Conservation (phyloP, 1,139 yeast species). For the Candida albicans region DNA sequence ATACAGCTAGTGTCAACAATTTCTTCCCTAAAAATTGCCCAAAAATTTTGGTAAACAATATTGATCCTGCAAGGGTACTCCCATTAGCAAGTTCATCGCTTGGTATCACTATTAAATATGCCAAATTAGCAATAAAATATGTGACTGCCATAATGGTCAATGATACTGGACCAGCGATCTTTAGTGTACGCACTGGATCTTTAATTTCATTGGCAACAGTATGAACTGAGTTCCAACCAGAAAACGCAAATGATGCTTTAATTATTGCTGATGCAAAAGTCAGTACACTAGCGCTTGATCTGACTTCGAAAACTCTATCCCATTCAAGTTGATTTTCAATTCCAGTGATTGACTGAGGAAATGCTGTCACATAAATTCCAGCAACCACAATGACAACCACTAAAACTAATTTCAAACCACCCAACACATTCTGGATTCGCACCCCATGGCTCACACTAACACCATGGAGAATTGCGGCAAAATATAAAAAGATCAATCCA, state of each 20-base stretch:
- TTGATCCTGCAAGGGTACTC: slow-evolving; percentile 60
- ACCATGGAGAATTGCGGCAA: slow-evolving; percentile 52
- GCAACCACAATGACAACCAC: slow-evolving; percentile 49
- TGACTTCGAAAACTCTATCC: slow-evolving; percentile 29
- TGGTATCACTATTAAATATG: slow-evolving; percentile 56
- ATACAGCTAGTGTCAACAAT: slow-evolving; percentile 55
- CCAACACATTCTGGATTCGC: slow-evolving; percentile 55
- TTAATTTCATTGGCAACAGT: slow-evolving; percentile 61
- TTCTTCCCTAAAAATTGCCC: slow-evolving; percentile 54
- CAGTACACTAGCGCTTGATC: slow-evolving; percentile 36
- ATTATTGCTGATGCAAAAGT: slow-evolving; percentile 57
- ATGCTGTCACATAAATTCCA: slow-evolving; percentile 48
- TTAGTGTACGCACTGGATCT: slow-evolving; percentile 57
- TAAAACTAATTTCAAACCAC: slow-evolving; percentile 50
- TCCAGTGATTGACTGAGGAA: slow-evolving; percentile 44
- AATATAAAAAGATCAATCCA: slow-evolving; percentile 45
- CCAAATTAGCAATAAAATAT: slow-evolving; percentile 54
- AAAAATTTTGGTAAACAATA: slow-evolving; percentile 55
- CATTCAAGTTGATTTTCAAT: slow-evolving; percentile 41
- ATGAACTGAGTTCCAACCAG: slow-evolving; percentile 68
- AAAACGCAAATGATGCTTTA: slow-evolving; percentile 58
- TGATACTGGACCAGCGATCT: slow-evolving; percentile 61
- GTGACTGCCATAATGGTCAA: slow-evolving; percentile 48
- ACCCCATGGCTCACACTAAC: slow-evolving; percentile 55
- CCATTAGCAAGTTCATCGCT: slow-evolving; percentile 52